Base-by-base conservation (phyloP, 75 land plant genomes). In the Cunninghamia lanceolata region DNA sequence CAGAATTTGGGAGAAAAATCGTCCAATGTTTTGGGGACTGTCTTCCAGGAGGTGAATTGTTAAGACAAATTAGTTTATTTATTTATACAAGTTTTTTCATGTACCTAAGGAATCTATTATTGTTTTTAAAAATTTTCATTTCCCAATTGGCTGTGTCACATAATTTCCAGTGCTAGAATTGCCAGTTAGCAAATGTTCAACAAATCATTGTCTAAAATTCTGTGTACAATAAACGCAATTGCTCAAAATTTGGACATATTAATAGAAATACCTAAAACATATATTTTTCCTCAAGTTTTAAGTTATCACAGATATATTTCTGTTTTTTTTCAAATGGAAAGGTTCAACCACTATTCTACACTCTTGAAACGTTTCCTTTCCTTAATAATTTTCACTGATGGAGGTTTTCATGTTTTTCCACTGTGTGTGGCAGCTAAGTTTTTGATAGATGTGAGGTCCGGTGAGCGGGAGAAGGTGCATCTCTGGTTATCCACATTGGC, bases 401-500 rank as follows among this genome's bases (percentile, higher is more conserved):
- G 19, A 19, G 43, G 17, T 77, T 77, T 38, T 77, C 39, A 77
- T 38, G 39, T 77, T 77, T 77, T 77, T 39, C 45, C 80, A 39
- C 45, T 90, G 76, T 50, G 52, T n/a, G 17, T 14, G 87, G 71
- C 35, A 91, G 92, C 70, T 63, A 88, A 89, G 45, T 19, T 52
- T 42, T 84, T 88, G 85, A 82, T 86, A 11, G 88, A 91, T 4
- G 54, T 82, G 39, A 21, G 88, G 80, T 87, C 91, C 1, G 89
- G 88, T 10, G 93, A 82, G 54, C 89, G 90, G 39, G 91, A 92
- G 87, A 90, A 90, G 79, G 91, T 92, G 11, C 82, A 88, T 42
- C 63, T 68, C 11, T 92, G 93, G 93, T 82, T 92, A 43, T 85
- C 87, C 84, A 63, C 87, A 1, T 25, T 92, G 83, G 91, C 93